These are phyloP conservation scores for Cryphonectria japonica DNA, from an alignment of 2,329 filamentous ascomycete species.

Conservation along the genomic window DNA sequence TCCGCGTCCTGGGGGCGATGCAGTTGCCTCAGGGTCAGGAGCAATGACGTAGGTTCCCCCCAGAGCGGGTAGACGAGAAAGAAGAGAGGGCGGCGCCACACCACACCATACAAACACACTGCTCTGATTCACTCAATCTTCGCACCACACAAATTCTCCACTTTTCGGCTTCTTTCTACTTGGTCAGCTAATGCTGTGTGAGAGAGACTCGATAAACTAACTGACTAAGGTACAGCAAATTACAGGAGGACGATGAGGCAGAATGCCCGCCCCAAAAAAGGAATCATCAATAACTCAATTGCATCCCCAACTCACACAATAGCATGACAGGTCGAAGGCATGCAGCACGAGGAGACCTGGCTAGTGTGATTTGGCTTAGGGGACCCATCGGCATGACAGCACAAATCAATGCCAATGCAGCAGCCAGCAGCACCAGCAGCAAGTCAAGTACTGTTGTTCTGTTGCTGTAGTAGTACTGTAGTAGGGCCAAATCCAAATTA, in stretches of 20 bases:
- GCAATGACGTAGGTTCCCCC: background rate
- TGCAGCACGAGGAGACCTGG: background rate
- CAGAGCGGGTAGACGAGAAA: background rate
- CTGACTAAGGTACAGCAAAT: background rate
- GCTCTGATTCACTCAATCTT: background rate
- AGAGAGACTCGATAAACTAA: background rate
- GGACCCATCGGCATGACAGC: background rate
- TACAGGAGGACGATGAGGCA: background rate
- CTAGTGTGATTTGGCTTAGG: background rate
- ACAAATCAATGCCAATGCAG: background rate
- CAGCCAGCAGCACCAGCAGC: background rate
- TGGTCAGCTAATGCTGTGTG: background rate
- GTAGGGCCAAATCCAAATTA: too few species aligned
- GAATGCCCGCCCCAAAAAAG: too few species aligned
- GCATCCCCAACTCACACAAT: background rate
- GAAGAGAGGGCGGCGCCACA: constrained; percentile 1
- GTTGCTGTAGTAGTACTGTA: background rate
- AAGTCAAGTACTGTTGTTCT: background rate
- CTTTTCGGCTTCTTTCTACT: background rate
- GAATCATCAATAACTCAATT: background rate
- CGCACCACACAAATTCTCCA: background rate
- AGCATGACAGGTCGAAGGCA: background rate
- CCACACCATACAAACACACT: background rate
- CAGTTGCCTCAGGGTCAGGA: constrained; percentile 1
- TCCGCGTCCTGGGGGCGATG: background rate